Percentiles rank a stretch among this genome's conserved stretches.
Conservation (phyloP, 768 basidiomycete species). For the Leucocoprinus birnbaumii region DNA sequence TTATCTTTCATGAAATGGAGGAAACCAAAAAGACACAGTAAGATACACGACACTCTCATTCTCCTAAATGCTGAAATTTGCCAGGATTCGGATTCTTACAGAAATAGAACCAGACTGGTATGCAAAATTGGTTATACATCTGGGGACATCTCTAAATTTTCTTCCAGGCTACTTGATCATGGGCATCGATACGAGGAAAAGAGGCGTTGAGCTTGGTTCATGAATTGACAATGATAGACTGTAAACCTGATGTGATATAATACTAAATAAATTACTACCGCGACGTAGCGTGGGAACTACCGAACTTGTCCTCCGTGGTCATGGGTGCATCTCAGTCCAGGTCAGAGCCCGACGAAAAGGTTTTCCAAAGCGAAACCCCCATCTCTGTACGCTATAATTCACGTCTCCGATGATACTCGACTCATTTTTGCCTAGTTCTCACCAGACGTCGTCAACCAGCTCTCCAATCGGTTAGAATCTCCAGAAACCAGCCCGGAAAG, state of each 20-base stretch:
- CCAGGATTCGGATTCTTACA: conserved; percentile 87
- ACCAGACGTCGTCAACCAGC: conserved; percentile 77
- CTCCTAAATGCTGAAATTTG: conserved; percentile 13
- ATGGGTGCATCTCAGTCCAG: conserved; percentile 78
- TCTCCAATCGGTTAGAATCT: conserved; percentile 61
- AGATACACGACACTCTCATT: conserved; percentile 22
- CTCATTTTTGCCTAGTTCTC: conserved; percentile 56
- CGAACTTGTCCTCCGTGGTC: conserved; percentile 10
- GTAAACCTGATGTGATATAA: neutral
- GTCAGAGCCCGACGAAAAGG: conserved; percentile 49
- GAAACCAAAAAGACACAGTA: conserved; percentile 95
- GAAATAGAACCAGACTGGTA: conserved; percentile 96
- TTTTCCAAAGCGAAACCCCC: conserved; percentile 50
- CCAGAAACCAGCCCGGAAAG: conserved; percentile 62
- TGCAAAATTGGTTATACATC: neutral
- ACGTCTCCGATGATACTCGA: neutral
- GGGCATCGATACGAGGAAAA: conserved; percentile 26
- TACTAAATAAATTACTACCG: neutral
- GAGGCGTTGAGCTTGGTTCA: neutral
- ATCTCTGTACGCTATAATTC: conserved; percentile 41
- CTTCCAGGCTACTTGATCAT: conserved; percentile 31
- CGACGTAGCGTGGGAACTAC: conserved; percentile 4
- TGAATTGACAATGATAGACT: neutral
- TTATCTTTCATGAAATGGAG: conserved; percentile 93
- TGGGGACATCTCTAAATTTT: neutral